Percentiles rank a stretch among this genome's conserved stretches.
These are phyloP conservation scores for Pezicula radicicola DNA, from an alignment of 2,329 filamentous ascomycete genomes.

Conservation along the genomic window DNA sequence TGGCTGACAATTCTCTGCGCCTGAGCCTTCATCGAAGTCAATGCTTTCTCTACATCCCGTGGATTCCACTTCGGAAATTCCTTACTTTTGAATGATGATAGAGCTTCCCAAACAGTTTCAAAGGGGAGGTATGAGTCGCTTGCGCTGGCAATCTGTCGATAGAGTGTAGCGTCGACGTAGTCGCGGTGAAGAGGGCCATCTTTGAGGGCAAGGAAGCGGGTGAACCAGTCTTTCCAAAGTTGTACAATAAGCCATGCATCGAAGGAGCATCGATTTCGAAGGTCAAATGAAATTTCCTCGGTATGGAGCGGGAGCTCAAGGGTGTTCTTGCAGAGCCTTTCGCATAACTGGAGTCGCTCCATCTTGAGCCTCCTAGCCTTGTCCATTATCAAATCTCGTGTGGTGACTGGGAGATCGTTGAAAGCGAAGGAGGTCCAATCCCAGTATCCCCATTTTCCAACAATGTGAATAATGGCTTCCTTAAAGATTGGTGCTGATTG, in stretches of 20 bases:
- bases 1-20: slow-evolving; percentile 13
- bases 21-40: slow-evolving; percentile 16
- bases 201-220: background rate
- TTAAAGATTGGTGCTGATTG: slow-evolving; percentile 17
- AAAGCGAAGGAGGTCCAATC: slow-evolving; percentile 3
- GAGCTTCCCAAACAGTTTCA: background rate
- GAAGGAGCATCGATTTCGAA: slow-evolving; percentile 18
- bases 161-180: slow-evolving; percentile 7
- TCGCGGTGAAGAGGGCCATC: background rate
- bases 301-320: slow-evolving; percentile 1
- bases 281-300: slow-evolving; percentile 1
- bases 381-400: slow-evolving; percentile 3
- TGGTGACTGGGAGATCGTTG: background rate
- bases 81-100: background rate
- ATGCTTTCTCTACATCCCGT: slow-evolving; percentile 8
- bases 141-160: slow-evolving; percentile 16
- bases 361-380: slow-evolving; percentile 11
- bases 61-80: slow-evolving; percentile 2
- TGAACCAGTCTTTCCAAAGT: slow-evolving; percentile 24
- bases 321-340: slow-evolving; percentile 10
- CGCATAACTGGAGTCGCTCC: slow-evolving; percentile 6
- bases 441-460: slow-evolving; percentile 16
- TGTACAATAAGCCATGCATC: slow-evolving; percentile 15
- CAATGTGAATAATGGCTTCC: slow-evolving; percentile 22
- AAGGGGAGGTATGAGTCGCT: slow-evolving; percentile 19